Evolutionary conservation across 1,284 basidiomycete species (phyloP).

Genomic region (Paramarasmius palmivorus): DNA sequence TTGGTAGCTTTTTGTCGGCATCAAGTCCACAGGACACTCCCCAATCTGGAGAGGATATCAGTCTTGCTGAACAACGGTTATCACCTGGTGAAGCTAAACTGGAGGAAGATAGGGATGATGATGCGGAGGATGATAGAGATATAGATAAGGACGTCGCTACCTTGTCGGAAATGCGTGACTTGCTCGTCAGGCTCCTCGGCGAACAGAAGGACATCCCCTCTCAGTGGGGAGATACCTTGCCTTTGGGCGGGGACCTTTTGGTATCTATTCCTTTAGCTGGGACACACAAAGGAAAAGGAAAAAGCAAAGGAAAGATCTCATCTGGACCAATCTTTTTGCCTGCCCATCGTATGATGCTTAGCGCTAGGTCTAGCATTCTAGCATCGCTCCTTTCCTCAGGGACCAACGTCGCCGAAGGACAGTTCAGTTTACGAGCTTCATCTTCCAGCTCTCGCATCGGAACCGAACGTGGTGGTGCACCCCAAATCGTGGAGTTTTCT

Average conservation of each 20-base stretch:
- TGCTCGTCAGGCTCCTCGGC: conserved; percentile 31
- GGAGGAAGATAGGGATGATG: conserved; percentile 26
- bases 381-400: conserved; percentile 41
- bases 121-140: conserved; percentile 39
- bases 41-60: not conserved
- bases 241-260: conserved; percentile 65
- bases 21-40: not conserved
- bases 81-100: not conserved
- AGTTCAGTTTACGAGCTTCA: conserved; percentile 25
- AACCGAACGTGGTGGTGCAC: conserved; percentile 15
- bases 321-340: conserved; percentile 43
- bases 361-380: conserved; percentile 58
- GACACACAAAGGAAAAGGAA: conserved; percentile 14
- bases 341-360: conserved; percentile 68
- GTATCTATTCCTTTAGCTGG: conserved; percentile 41
- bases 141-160: conserved; percentile 53
- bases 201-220: conserved; percentile 3
- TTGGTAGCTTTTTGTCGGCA: not conserved
- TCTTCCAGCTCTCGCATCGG: conserved; percentile 5
- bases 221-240: conserved; percentile 16
- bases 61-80: not conserved
- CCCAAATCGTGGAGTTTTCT: conserved; percentile 37
- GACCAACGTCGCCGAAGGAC: not conserved
- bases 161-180: conserved; percentile 37
- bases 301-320: not conserved